Evolutionary conservation across 1,284 basidiomycete genomes (phyloP).

Genomic region (Omphalotus olearius): DNA sequence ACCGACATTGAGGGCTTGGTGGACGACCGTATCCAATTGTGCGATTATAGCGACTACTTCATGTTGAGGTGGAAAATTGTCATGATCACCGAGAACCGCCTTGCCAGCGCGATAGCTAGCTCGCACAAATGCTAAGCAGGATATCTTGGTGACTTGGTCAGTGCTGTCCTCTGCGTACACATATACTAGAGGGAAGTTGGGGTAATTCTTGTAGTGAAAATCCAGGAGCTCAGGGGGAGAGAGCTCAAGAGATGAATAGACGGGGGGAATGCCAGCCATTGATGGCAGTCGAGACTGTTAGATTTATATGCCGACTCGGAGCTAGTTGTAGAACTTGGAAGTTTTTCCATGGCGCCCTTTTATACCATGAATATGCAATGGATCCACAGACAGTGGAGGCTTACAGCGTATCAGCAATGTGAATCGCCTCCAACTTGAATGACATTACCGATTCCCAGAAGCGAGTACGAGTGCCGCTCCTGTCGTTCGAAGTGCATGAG

Average conservation of each 20-base stretch:
- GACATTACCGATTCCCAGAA: too few species aligned
- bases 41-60: constrained; percentile 3
- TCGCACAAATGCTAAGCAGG: constrained; percentile 2
- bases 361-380: too few species aligned
- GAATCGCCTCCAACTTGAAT: too few species aligned
- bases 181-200: neutral
- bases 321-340: too few species aligned
- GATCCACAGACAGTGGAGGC: too few species aligned
- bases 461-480: too few species aligned
- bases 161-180: neutral
- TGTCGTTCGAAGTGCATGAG: too few species aligned
- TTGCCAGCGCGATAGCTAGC: neutral
- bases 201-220: constrained; percentile 3
- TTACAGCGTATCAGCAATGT: too few species aligned
- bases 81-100: neutral
- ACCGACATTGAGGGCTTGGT: neutral
- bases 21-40: neutral
- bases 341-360: too few species aligned
- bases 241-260: neutral
- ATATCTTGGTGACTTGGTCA: constrained; percentile 3
- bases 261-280: too few species aligned
- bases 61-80: neutral
- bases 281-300: too few species aligned
- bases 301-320: too few species aligned
- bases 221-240: constrained; percentile 1